phyloP scores from a whole-genome alignment of 805 yeast genomes.

The Danielia oregonensis region DNA sequence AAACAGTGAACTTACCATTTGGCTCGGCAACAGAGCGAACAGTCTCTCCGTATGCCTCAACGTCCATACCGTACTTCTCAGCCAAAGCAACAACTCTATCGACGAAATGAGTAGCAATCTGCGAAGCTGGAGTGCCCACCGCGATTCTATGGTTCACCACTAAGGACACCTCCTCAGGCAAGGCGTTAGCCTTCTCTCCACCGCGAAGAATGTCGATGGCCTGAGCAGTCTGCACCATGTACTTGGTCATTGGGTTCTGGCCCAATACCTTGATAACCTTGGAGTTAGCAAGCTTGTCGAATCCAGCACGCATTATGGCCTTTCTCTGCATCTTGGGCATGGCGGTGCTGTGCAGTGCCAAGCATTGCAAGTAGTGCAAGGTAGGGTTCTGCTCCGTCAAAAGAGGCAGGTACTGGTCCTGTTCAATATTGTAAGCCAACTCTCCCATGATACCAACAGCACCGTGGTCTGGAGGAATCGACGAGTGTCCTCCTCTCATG shows the following conservation, averaged over 20 bases:
- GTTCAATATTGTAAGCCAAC: constrained; percentile 53
- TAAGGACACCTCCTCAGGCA: constrained; percentile 30
- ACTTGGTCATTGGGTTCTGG: constrained; percentile 20
- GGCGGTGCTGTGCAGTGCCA: constrained; percentile 44
- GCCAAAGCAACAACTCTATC: constrained; percentile 27
- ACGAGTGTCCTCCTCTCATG: constrained; percentile 78
- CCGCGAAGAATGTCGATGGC: constrained; percentile 32
- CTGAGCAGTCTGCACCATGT: constrained; percentile 31
- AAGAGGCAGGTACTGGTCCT: constrained; percentile 46
- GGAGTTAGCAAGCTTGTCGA: constrained; percentile 31
- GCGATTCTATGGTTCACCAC: constrained; percentile 35
- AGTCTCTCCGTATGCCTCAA: constrained; percentile 12
- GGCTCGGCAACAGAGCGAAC: background rate
- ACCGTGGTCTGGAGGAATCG: constrained; percentile 79
- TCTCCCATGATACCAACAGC: constrained; percentile 71
- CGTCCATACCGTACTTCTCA: constrained; percentile 9
- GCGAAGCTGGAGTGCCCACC: constrained; percentile 24
- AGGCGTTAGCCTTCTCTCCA: constrained; percentile 39
- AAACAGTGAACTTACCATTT: background rate
- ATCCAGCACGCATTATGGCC: constrained; percentile 33
- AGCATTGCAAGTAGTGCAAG: constrained; percentile 54
- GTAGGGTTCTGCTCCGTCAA: constrained; percentile 58
- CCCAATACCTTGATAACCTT: constrained; percentile 18
- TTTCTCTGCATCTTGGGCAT: constrained; percentile 21
- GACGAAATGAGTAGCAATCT: constrained; percentile 19